Base-by-base conservation (phyloP, 2,329 filamentous ascomycete genomes). In the Beauveria medogensis region DNA sequence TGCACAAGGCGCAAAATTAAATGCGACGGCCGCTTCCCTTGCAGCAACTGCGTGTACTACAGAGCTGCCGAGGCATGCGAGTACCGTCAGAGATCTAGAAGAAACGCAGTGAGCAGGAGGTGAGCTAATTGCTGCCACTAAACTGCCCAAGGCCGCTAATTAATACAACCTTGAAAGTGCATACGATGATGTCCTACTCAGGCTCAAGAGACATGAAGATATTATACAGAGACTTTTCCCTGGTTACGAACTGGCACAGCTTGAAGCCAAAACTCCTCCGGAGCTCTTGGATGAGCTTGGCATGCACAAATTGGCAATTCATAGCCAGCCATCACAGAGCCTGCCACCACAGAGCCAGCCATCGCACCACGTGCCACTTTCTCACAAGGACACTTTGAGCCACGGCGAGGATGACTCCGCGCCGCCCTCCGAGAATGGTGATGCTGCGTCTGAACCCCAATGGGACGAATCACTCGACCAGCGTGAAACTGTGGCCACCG, bases 1-100 rank as follows among this genome's bases (percentile, higher is more conserved):
- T 71, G 68, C 44, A 70, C 66, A 0, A 63, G 69, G 18, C 65
- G 69, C 24, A 72, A 70, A 53, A 65, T 73, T 43, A 76, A 78
- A 60, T 77, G 76, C 30, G 74, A 79, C 52, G 75, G 78, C n/a
- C 75, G 65, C 3, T 64, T 65, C 20, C 68, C 70, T 37, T 72
- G 70, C 59, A 61, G 65, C 2, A 70, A 81, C 30, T 78, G 79
- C 14, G 75, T 65, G 41, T 70, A 70, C 56, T 70, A 71, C 54
- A 64, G 66, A 20, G 64, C 65, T 2, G 59, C 66, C 1, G 65
- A 70, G 4, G 52, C 64, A 4, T 72, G 70, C 55, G 66, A 66
- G 55, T 72, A 71, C 40, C 67, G 67, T 43, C 69, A 71, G 53
- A 68, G 70, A 5, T 70, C 66, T 24, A 69, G 65, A 52, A 64